Base-by-base conservation (phyloP, 768 basidiomycete species). In the Russula griseocarnosa region DNA sequence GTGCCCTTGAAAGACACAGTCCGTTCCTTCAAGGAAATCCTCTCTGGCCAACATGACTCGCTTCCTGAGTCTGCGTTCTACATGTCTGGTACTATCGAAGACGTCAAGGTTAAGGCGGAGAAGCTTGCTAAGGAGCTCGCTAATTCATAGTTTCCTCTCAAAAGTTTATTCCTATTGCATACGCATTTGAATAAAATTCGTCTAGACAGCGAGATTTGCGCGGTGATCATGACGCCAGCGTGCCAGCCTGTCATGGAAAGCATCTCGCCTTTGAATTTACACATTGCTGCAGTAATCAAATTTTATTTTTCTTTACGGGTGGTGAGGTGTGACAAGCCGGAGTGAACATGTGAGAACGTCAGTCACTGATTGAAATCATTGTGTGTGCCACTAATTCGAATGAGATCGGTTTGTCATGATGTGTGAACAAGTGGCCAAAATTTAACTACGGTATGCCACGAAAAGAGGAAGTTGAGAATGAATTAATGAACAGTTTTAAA, bases 51-150 rank as follows among this genome's bases (percentile, higher is more conserved):
- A 66, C 94, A 96, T 73, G 97, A 98, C 77, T 74, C 78, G 58
- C 84, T 98, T 57, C 95, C 97, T 59, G 97, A 99, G 78, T 88
- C 90, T 69, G 94, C 96, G 59, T 98, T 98, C 86, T 98, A 97
- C 83, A 98, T 96, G 93, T 86, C 86, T 73, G 96, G 96, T 70
- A 96, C 93, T 70, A 96, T 98, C 72, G 92, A 94, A 77, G 96
- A 98, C 70, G 96, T 90, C 75, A 94, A 96, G 83, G 77, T 83
- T 69, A 99, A 99, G 87, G 97, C 97, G 69, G 95, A 95, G 78
- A 90, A 95, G 76, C 86, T 96, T 70, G 91, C 94, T 63, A 96
- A 96, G 84, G 95, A 98, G 72, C 92, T 95, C 81, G 83, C 77
- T 67, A 75, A 83, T 55, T 74, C 74, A 66, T 75, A 70, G 70